These are phyloP conservation scores for Isabelozyma heimii DNA, from an alignment of 805 yeast genomes.

Conservation along the genomic window DNA sequence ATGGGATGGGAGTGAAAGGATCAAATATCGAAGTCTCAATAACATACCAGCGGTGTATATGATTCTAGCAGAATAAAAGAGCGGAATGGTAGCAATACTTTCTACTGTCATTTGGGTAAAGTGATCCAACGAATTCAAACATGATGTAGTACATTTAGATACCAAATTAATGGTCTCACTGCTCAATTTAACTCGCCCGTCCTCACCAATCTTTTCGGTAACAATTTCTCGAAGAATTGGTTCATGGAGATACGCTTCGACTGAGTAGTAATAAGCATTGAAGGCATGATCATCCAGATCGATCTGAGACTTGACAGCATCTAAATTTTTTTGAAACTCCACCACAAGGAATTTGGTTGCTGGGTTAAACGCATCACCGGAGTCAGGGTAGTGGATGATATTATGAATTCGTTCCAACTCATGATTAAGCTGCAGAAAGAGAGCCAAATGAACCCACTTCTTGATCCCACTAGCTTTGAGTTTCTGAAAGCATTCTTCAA, in stretches of 20 bases:
- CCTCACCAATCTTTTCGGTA: constrained; percentile 3
- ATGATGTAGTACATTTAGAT: constrained; percentile 51
- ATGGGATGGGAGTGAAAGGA: constrained; percentile 49
- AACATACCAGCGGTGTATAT: constrained; percentile 67
- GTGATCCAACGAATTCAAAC: constrained; percentile 49
- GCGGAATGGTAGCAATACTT: constrained; percentile 56
- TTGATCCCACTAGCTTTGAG: constrained; percentile 37
- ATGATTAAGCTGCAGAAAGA: constrained; percentile 57
- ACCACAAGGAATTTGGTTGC: constrained; percentile 38
- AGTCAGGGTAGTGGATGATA: constrained; percentile 40
- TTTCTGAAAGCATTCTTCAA: constrained; percentile 57
- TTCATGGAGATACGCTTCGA: constrained; percentile 66
- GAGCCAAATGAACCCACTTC: constrained; percentile 45
- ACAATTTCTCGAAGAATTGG: constrained; percentile 37
- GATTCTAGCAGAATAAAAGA: constrained; percentile 53
- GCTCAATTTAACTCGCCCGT: constrained; percentile 13
- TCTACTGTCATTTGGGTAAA: constrained; percentile 43
- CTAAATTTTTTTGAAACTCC: constrained; percentile 51
- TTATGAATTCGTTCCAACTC: constrained; percentile 61
- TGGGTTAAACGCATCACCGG: constrained; percentile 13
- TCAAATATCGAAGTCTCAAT: constrained; percentile 52
- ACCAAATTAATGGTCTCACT: constrained; percentile 40
- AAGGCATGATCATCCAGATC: constrained; percentile 36
- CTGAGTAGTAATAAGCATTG: constrained; percentile 55
- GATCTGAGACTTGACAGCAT: constrained; percentile 36